A percentile compares a stretch with the other conserved stretches of the same genome.
phyloP scores from a whole-genome alignment of 2,329 filamentous ascomycete species.

The Alternaria ethzedia region DNA sequence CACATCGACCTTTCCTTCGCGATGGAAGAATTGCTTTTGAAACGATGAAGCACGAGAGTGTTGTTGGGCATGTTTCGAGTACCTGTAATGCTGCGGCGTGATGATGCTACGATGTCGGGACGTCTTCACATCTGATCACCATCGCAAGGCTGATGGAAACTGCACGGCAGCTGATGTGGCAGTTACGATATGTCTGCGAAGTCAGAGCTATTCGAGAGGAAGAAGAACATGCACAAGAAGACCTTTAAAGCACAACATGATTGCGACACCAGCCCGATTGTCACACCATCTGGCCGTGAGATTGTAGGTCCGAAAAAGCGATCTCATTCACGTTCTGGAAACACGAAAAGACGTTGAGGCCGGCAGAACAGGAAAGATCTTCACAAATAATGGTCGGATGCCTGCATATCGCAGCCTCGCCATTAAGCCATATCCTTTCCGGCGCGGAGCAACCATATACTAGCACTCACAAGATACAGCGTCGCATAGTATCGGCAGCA shows the following conservation, averaged over 20 bases:
- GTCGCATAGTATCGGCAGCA: neutral
- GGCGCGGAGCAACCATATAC: neutral
- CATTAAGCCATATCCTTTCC: neutral
- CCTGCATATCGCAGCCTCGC: no score
- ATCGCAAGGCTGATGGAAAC: neutral
- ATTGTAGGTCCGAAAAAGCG: neutral
- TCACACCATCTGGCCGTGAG: neutral
- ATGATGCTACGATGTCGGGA: neutral
- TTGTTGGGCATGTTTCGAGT: neutral
- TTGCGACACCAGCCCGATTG: neutral
- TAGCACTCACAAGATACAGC: neutral
- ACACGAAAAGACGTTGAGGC: neutral
- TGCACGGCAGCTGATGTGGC: neutral
- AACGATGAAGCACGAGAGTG: neutral
- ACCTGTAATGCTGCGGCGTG: neutral
- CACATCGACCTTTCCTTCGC: neutral
- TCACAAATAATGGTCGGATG: neutral
- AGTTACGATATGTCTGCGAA: neutral
- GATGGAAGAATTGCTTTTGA: neutral
- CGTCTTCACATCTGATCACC: neutral
- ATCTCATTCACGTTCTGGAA: neutral
- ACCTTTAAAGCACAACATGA: neutral
- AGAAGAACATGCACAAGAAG: neutral
- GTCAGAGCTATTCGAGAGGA: neutral
- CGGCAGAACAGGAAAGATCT: neutral